Evolutionary conservation across 2,329 filamentous ascomycete species (phyloP).

Genomic region (Cyphellophora europaea): DNA sequence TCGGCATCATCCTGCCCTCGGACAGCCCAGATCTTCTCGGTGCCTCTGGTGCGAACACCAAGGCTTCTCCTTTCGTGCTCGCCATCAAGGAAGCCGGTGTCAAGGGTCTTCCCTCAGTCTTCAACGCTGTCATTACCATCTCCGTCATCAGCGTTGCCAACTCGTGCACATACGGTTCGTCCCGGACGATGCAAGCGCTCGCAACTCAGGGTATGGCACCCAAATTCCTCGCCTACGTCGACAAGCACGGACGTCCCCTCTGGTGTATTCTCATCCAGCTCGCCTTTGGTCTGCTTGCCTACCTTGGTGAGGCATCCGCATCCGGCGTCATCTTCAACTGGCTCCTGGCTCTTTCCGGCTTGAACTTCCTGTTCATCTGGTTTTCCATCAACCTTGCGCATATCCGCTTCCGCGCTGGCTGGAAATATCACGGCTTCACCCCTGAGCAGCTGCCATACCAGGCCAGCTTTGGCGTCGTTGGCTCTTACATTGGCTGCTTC

Average conservation of each 20-base stretch:
- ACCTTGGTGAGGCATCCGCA: conserved; percentile 54
- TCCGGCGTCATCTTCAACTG: conserved; percentile 56
- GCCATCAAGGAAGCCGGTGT: conserved; percentile 81
- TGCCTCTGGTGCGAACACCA: conserved; percentile 52
- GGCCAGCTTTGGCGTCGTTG: conserved; percentile 67
- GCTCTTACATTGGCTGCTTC: conserved; percentile 69
- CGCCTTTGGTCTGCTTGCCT: conserved; percentile 62
- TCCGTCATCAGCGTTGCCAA: conserved; percentile 87
- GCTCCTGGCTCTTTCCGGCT: conserved; percentile 68
- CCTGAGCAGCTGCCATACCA: conserved; percentile 70
- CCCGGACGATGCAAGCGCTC: conserved; percentile 77
- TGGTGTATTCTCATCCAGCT: conserved; percentile 61
- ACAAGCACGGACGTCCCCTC: conserved; percentile 70
- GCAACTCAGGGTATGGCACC: conserved; percentile 82
- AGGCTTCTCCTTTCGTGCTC: conserved; percentile 86
- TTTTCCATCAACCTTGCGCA: conserved; percentile 42
- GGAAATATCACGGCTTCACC: conserved; percentile 59
- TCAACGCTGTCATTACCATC: conserved; percentile 89
- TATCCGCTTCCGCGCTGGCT: conserved; percentile 79
- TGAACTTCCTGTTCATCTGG: conserved; percentile 69
- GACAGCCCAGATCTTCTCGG: conserved; percentile 55
- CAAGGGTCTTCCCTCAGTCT: conserved; percentile 68
- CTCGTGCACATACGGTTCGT: conserved; percentile 83
- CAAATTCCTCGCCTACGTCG: conserved; percentile 66
- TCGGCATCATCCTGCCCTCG: conserved; percentile 68